Evolutionary conservation across 2,329 filamentous ascomycete species (phyloP), one percentile per base, ranked within the genome.

Genomic region (Verticillium klebahnii): DNA sequence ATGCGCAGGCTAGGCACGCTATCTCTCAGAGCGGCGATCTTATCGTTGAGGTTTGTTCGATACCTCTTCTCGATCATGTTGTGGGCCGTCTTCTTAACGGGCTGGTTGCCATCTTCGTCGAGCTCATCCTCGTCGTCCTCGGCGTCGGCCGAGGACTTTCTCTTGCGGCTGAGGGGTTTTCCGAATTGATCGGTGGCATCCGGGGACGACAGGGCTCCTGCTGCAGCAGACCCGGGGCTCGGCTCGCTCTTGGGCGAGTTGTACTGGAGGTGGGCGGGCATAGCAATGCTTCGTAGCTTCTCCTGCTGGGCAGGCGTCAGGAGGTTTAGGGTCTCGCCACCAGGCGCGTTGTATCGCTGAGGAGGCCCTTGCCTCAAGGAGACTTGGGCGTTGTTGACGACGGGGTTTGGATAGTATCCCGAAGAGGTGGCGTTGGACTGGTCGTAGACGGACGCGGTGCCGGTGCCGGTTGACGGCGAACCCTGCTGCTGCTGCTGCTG

Each of bases 51-150:
- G 71, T 98, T 98, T 60, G 92, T 97, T 69, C 94, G 89, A 75
- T 98, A 98, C 67, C 94, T 83, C 82, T 97, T 98, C 78, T 98
- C 94, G 65, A 98, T 97, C 84, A 98, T 95, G 75, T 97, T 98
- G 77, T 98, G 94, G 2, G 94, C 93, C 36, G 93, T 96, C 82
- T 97, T 97, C 82, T 97, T 97, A 62, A 81, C 70, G 32, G 79
- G 80, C 25, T 81, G 79, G 36, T 82, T 87, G 68, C 80, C 84
- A 67, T 82, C 83, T 58, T 85, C 75, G 34, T 82, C 77, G 56
- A 86, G 81, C 14, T 89, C 85, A 3, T 85, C 80, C 25, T 87
- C 82, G 12, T 89, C 85, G 5, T 83, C 80, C 15, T 76, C 75
- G 52, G 75, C 70, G n/a, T 86, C 84, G 58, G 81, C 82, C 0